These are phyloP conservation scores for Arctostaphylos glauca DNA, from an alignment of 148 eudicot genomes.

Conservation along the genomic window DNA sequence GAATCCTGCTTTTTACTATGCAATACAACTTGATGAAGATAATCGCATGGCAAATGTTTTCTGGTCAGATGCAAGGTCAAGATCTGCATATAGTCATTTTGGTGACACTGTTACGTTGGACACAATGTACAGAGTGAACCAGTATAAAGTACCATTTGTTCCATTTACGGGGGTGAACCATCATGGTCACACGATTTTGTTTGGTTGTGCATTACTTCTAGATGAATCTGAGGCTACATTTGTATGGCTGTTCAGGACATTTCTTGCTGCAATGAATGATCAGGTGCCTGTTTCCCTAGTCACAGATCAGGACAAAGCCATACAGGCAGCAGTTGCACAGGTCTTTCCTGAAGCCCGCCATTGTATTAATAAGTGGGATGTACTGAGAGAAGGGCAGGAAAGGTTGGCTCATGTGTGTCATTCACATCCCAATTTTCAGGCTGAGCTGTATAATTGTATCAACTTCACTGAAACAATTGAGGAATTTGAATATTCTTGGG, in stretches of 20 bases:
- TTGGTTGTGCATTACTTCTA: slow-evolving; percentile 83
- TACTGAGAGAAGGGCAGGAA: slow-evolving; percentile 79
- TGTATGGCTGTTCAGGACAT: slow-evolving; percentile 78
- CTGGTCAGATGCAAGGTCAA: slow-evolving; percentile 93
- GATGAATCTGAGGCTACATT: slow-evolving; percentile 94
- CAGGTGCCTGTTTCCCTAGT: slow-evolving; percentile 61
- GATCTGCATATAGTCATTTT: slow-evolving; percentile 74
- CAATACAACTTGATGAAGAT: slow-evolving; percentile 85
- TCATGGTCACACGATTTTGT: slow-evolving; percentile 77
- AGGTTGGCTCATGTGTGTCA: slow-evolving; percentile 64
- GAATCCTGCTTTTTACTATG: slow-evolving; percentile 92
- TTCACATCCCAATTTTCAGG: slow-evolving; percentile 68
- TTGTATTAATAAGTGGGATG: slow-evolving; percentile 79
- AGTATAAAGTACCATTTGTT: slow-evolving; percentile 75
- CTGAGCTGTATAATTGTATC: slow-evolving; percentile 76
- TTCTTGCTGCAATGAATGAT: slow-evolving; percentile 85
- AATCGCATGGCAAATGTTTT: slow-evolving; percentile 82
- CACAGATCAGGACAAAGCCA: slow-evolving; percentile 63
- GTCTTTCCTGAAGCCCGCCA: slow-evolving; percentile 77
- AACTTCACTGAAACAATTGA: slow-evolving; percentile 80
- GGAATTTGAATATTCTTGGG: slow-evolving; percentile 88
- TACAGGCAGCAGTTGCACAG: slow-evolving; percentile 58
- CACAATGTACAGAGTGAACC: slow-evolving; percentile 63
- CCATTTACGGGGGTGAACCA: slow-evolving; percentile 87
- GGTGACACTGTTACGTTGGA: slow-evolving; percentile 79